phyloP scores from a whole-genome alignment of 352 stramenopile species.

The Phytophthora agathidicida region DNA sequence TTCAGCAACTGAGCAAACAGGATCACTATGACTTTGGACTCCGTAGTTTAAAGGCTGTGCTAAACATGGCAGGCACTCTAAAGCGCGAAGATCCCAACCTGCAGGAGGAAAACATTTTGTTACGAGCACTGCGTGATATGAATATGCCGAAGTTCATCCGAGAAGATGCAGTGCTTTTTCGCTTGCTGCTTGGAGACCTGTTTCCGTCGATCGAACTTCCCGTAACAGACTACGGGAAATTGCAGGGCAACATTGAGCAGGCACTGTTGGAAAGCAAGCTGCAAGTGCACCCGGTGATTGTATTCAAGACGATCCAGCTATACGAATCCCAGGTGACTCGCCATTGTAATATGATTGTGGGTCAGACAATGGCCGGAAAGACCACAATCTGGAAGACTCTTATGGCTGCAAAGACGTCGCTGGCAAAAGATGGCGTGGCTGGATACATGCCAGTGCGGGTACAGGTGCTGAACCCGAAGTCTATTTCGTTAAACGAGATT shows the following conservation, averaged over 20 bases:
- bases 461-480: slow-evolving; percentile 90
- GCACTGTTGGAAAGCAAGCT: slow-evolving; percentile 86
- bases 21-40: slow-evolving; percentile 90
- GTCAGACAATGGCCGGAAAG: slow-evolving; percentile 91
- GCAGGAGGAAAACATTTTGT: slow-evolving; percentile 96
- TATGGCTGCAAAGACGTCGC: slow-evolving; percentile 68
- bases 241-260: slow-evolving; percentile 90
- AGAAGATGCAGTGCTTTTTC: slow-evolving; percentile 93
- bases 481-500: slow-evolving; percentile 89
- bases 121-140: slow-evolving; percentile 95
- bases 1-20: slow-evolving; percentile 88
- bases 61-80: slow-evolving; percentile 85
- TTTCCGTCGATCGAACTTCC: slow-evolving; percentile 90
- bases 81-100: slow-evolving; percentile 96
- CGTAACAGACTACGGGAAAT: slow-evolving; percentile 91
- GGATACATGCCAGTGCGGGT: slow-evolving; percentile 87
- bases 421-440: slow-evolving; percentile 74
- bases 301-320: slow-evolving; percentile 96
- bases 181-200: slow-evolving; percentile 87
- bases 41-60: slow-evolving; percentile 81
- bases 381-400: slow-evolving; percentile 89
- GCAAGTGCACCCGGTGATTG: slow-evolving; percentile 90
- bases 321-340: slow-evolving; percentile 95
- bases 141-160: slow-evolving; percentile 96
- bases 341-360: slow-evolving; percentile 95